Evolutionary conservation across 805 yeast genomes (phyloP).

Genomic region (Wickerhamiella azyma): DNA sequence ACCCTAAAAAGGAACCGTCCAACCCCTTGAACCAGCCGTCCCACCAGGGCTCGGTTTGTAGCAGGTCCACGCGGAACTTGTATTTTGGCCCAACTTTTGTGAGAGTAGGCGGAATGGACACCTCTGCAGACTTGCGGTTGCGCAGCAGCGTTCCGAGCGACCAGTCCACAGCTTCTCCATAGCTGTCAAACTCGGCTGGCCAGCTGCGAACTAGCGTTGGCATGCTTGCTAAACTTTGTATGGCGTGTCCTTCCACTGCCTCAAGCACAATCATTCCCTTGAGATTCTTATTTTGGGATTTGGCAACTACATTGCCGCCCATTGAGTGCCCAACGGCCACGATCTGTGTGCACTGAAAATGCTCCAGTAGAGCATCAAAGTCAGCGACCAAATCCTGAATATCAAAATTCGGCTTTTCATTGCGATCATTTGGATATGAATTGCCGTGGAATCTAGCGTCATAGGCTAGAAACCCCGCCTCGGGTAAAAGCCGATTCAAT

Average conservation of each 20-base stretch:
- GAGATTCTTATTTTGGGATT: slow-evolving; percentile 25
- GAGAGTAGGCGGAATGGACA: slow-evolving; percentile 68
- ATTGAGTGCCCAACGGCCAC: slow-evolving; percentile 78
- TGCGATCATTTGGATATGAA: slow-evolving; percentile 25
- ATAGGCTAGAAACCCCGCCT: slow-evolving; percentile 53
- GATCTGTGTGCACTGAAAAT: slow-evolving; percentile 22
- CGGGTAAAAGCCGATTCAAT: slow-evolving; percentile 26
- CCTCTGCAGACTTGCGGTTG: slow-evolving; percentile 45
- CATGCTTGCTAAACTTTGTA: slow-evolving; percentile 55
- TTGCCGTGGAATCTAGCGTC: slow-evolving; percentile 83
- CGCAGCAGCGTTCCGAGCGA: slow-evolving; percentile 34
- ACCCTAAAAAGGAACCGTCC: slow-evolving; percentile 38
- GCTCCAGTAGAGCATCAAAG: slow-evolving; percentile 34
- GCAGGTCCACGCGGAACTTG: slow-evolving; percentile 55
- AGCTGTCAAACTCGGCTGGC: slow-evolving; percentile 43
- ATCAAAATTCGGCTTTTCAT: slow-evolving; percentile 28
- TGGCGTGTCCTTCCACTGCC: slow-evolving; percentile 88
- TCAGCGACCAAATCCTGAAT: slow-evolving; percentile 46
- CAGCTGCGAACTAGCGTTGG: slow-evolving; percentile 47
- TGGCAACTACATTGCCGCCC: slow-evolving; percentile 77
- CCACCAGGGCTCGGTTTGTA: slow-evolving; percentile 59
- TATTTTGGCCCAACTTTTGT: slow-evolving; percentile 21
- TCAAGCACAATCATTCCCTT: slow-evolving; percentile 68
- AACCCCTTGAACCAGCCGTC: slow-evolving; percentile 61
- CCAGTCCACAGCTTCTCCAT: slow-evolving; percentile 65